Evolutionary conservation across 306 rosid genomes (phyloP).

Genomic region (Castanopsis chinensis): DNA sequence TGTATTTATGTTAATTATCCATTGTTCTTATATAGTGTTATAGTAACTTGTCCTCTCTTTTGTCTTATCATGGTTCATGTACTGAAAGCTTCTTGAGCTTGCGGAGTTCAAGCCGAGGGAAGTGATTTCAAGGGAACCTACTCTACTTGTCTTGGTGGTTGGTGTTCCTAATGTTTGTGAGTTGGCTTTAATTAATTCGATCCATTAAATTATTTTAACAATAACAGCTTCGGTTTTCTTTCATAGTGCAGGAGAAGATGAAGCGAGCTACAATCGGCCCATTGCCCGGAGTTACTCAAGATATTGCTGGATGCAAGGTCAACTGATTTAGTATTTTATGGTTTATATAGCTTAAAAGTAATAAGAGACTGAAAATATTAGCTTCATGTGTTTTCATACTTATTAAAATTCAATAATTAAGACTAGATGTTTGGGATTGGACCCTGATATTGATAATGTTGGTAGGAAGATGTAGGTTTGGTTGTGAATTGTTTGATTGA

Average conservation of each 20-base stretch:
- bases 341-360: not conserved
- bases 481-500: not conserved
- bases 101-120: too few species aligned
- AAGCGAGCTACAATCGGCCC: slow-evolving; percentile 96
- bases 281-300: slow-evolving; percentile 92
- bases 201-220: not conserved
- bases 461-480: not conserved
- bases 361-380: not conserved
- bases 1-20: too few species aligned
- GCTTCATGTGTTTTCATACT: not conserved
- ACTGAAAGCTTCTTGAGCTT: too few species aligned
- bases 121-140: too few species aligned
- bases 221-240: slow-evolving; percentile 23
- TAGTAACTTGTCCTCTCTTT: slow-evolving; percentile 20
- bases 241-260: slow-evolving; percentile 68
- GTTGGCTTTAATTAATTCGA: too few species aligned
- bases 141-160: too few species aligned
- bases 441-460: not conserved
- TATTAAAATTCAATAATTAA: not conserved
- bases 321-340: not conserved
- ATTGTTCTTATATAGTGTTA: not conserved
- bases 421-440: not conserved
- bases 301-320: slow-evolving; percentile 90
- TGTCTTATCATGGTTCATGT: too few species aligned
- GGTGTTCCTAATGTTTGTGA: too few species aligned